These are phyloP conservation scores for Stephanodiscus minutulus DNA, from an alignment of 108 stramenopile genomes.

Conservation along the genomic window DNA sequence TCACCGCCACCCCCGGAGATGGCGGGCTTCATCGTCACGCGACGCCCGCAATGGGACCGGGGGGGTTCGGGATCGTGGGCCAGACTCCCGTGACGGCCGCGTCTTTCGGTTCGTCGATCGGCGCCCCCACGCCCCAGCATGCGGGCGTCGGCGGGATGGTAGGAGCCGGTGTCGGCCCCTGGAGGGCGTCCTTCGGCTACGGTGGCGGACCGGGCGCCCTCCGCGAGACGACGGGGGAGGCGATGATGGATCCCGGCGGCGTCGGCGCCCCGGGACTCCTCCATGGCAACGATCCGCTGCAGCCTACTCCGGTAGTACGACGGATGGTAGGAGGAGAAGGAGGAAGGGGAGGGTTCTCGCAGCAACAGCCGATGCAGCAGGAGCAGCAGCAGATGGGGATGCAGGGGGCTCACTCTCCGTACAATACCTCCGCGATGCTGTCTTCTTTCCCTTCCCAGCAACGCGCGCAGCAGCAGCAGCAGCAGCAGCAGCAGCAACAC, in stretches of 20 bases:
- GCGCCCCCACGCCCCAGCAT: constrained; percentile 2
- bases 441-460: neutral
- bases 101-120: constrained; percentile 16
- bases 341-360: constrained; percentile 3
- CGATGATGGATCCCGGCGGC: neutral
- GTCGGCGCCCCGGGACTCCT: constrained; percentile 31
- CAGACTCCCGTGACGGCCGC: constrained; percentile 34
- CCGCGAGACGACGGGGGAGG: neutral
- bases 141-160: too few relatives aligned
- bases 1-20: neutral
- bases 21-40: neutral
- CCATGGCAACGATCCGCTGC: constrained; percentile 37
- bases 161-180: too few relatives aligned
- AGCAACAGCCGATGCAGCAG: constrained; percentile 6
- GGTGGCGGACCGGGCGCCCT: too few relatives aligned
- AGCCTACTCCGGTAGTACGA: constrained; percentile 43
- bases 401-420: constrained; percentile 26
- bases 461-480: constrained; percentile 13
- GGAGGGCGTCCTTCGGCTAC: too few relatives aligned
- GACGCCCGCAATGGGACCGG: neutral
- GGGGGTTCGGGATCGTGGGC: constrained; percentile 22
- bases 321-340: neutral
- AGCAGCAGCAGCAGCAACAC: neutral
- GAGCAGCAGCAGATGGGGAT: constrained; percentile 9
- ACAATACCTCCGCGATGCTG: constrained; percentile 13